Base-by-base conservation (phyloP, 371 early-diverging fungal genomes). In the Zopfochytrium polystomum region DNA sequence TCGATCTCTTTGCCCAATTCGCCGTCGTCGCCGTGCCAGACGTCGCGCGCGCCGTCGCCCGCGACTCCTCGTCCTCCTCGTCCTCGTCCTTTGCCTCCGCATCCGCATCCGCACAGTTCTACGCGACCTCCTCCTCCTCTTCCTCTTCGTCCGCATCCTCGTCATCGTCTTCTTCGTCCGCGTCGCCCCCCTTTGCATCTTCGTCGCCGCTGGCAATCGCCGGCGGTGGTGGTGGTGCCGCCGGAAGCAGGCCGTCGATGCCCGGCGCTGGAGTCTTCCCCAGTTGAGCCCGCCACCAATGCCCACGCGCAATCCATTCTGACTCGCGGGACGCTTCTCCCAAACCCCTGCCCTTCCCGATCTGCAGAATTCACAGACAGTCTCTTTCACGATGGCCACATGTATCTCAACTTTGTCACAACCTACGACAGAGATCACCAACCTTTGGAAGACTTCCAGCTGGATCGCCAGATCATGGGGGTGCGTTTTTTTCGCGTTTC, bases 391-490 rank as follows among this genome's bases (percentile, higher is more conserved):
- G 87, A 89, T 55, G 92, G 90, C 0, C 83, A 83, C 64, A 75
- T 91, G 55, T 84, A 85, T 66, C 88, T 90, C 56, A 85, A 90
- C 53, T 89, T 89, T 56, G 74, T 85, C 33, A 89, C 88, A 11
- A 72, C 80, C 13, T 86, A 84, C 62, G 79, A 79, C 50, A 65
- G 75, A 44, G 90, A 87, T 22, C 84, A 85, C 45, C 77, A 76
- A 33, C 83, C 86, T 52, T 74, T 89, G 49, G 90, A 90, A 66
- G 90, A 90, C 63, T 85, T 90, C 67, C 88, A 90, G 60, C 79
- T 87, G 57, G 82, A 87, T 69, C 71, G 87, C 42, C 86, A 87
- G 34, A 76, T 90, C 35, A 83, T 90, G 76, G 91, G 88, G 63
- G 88, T 88, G 78, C 51, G 76, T 29, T 9, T 9, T 7, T 31